Base-by-base conservation (phyloP, 352 stramenopile genomes). In the Phytophthora sansomeana region DNA sequence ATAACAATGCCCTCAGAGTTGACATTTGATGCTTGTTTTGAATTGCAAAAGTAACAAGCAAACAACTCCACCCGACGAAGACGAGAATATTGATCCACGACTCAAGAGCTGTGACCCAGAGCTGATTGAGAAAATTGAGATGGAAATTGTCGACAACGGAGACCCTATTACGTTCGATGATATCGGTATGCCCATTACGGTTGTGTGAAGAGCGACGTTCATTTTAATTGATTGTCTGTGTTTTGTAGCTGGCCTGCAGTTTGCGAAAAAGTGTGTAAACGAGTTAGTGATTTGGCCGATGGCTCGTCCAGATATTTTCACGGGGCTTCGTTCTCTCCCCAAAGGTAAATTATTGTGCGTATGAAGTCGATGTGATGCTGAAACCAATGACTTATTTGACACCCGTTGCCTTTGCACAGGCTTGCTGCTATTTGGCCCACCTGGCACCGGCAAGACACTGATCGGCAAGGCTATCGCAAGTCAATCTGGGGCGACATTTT, bases 381-480 rank as follows among this genome's bases (percentile, higher is more conserved):
- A 21, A 19, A 13, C 7, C 13, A 6, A 42, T 42, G 36, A 21
- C 13, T 42, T 19, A 42, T 5, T 19, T 21, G 36, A 4, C 36
- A 16, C 35, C 13, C 13, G 14, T 9, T 19, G 36, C 17, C 3
- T 41, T n/a, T 52, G 2, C 30, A 63, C 74, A 87, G 97, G 97
- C 16, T 74, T 99, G n/a, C 72, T 99, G 19, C 59, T 99, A 6
- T 99, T 98, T 72, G 96, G 97, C 2, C 96, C 96, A 8, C 96
- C 96, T 3, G 96, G 96, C 9, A 98, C 97, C 28, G 90, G 98
- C 29, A 99, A 99, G 85, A 99, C 97, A 3, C 67, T 99, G 47
- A 99, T 99, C 58, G 98, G 97, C 43, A 99, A 99, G 77, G 98
- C 98, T 0, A 99, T 99, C 71, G 98, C 98, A 16, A 97, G 97